A percentile compares a stretch with the other conserved stretches of the same genome.
These are phyloP conservation scores for Cylindrodendrum hubeiense DNA, from an alignment of 2,329 filamentous ascomycete species.

Conservation along the genomic window DNA sequence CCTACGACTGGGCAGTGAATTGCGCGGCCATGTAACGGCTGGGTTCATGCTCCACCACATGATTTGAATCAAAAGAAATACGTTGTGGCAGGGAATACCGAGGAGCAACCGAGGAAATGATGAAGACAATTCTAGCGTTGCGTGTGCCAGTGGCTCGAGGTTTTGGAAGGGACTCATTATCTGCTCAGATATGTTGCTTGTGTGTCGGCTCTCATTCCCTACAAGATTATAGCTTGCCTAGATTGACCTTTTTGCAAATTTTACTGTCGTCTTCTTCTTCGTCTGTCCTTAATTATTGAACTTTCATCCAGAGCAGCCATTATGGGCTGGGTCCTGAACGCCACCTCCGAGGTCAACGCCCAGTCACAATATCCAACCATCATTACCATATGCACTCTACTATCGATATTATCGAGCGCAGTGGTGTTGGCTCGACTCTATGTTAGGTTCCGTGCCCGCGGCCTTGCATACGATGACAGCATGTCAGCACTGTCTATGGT, in stretches of 20 bases:
- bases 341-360: slow-evolving; percentile 58
- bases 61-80: background rate
- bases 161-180: background rate
- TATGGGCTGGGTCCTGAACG: slow-evolving; percentile 66
- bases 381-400: slow-evolving; percentile 59
- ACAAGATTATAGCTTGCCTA: background rate
- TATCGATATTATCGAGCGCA: slow-evolving; percentile 57
- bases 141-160: background rate
- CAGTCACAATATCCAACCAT: slow-evolving; percentile 63
- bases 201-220: background rate
- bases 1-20: background rate
- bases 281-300: background rate
- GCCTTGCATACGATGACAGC: slow-evolving; percentile 63
- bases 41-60: background rate
- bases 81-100: background rate
- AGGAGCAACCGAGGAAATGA: background rate
- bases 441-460: slow-evolving; percentile 55
- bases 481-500: slow-evolving; percentile 54
- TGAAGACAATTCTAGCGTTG: background rate
- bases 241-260: background rate
- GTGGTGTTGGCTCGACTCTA: slow-evolving; percentile 57
- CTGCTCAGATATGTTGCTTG: background rate
- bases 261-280: background rate
- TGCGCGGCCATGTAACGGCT: background rate
- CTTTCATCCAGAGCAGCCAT: background rate